Evolutionary conservation across 2,329 filamentous ascomycete species (phyloP), one percentile per base, ranked within the genome.

Genomic region (Raffaelea deltoideospora): DNA sequence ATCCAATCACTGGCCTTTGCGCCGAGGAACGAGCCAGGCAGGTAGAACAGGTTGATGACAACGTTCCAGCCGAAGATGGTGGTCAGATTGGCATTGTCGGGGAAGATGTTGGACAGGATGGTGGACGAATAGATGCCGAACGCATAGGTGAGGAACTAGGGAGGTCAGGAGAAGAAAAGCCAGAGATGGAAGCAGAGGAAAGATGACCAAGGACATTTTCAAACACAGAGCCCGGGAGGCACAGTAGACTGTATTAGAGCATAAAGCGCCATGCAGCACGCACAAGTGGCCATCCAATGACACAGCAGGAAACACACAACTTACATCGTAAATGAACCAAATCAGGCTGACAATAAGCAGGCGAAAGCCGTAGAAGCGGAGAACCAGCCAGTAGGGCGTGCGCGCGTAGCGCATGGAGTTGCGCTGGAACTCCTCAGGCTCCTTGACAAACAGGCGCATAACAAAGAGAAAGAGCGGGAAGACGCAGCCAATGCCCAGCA

Each of bases 1-100:
- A 92, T 61, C 60, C 68, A 75, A 57, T 95, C 87, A 20, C 76
- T 79, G 7, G 81, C 61, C 38, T 81, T 81, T 1, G 83, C 80
- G 17, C 87, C 87, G 4, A 80, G 56, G 36, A 87, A 64, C 19
- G 83, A 82, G 1, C 87, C 87, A 0, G 85, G 86, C 34, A 93
- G 69, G 56, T 92, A 92, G 56, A 94, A 94, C 43, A 85, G 61
- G 54, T 90, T 93, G 61, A 92, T 75, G 30, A 94, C 69, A 0
- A 80, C 85, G 52, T 84, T 86, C 85, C 85, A 94, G 29, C 85
- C 87, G 42, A 94, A 87, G 10, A 76, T 61, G 43, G 79, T 80
- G 50, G 83, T 88, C 2, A 94, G 61, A 0, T 78, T 69, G 0
- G 72, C 64, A 5, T 53, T 48, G 0, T 63, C 50, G 10, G 72